Base-by-base conservation (phyloP, 2,329 filamentous ascomycete genomes). In the Tolypocladium paradoxum region DNA sequence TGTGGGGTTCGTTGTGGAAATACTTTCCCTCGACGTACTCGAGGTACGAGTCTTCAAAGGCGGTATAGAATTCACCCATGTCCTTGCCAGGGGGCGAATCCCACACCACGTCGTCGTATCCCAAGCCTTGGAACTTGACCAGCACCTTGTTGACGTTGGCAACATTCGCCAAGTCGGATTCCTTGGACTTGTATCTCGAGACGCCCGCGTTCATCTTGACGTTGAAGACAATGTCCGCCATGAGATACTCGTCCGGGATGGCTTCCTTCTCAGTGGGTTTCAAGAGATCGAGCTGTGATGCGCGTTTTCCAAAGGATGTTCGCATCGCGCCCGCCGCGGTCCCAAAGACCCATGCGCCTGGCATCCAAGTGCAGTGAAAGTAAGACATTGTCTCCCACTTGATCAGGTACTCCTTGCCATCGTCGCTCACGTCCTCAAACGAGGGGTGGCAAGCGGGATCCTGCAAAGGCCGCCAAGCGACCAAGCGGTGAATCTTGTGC, bases 91-190 rank as follows among this genome's bases (percentile, higher is more conserved):
- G 92, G 0, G 90, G 89, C 2, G 79, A 76, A 61, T 96, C 91
- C 92, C 92, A 96, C 0, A 95, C 90, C 1, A 83, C 81, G 55
- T 96, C 90, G 57, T 96, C 90, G 63, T 99, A 97, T 6, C 84
- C 79, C 8, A 99, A 78, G 14, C 93, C 93, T 68, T 95, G 90
- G 68, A 91, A 97, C 66, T 99, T 99, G 70, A 95, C 87, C 49
- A 85, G 79, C 0, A 90, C 85, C 60, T 83, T 79, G 49, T 82
- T 77, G 24, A 99, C 82, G 59, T 90, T 80, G 35, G 80, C 77
- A 40, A 92, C 83, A 5, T 87, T 82, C 37, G 78, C 78, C 55
- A 90, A 75, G 61, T 93, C 89, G 18, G 85, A 77, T 50, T 85
- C 81, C 59, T 87, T 82, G 29, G 79, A 83, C 34, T 78, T 77